Base-by-base conservation (phyloP, 257 asterid species). In the Plantago major region DNA sequence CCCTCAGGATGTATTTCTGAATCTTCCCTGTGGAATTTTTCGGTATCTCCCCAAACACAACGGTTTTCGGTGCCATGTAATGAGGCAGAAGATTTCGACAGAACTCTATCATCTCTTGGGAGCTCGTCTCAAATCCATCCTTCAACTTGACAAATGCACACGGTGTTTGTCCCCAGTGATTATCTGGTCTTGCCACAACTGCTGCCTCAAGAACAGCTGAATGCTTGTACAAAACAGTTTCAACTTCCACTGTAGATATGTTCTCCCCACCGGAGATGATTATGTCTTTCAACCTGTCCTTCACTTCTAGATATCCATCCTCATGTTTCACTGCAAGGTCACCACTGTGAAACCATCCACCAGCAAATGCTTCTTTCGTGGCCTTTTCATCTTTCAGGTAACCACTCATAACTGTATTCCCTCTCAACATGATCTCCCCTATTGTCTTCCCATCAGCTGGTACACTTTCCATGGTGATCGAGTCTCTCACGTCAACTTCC, bases 101-200 rank as follows among this genome's bases (percentile, higher is more conserved):
- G 4, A 75, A 81, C 51, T 58, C 51, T 17, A 78, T 75, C 42
- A 74, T 65, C 69, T 74, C 83, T n/a, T 55, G 28, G 42, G 69
- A 14, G 18, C 64, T 64, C 14, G 67, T 26, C 57, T 72, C 76
- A 67, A 70, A 65, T 13, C 87, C 84, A 30, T 75, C 82, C 66
- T 78, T 78, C 69, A 81, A 33, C 76, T 78, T 78, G 44, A 78
- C 84, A 57, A 81, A 81, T 7, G 84, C 84, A 28, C 84, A 78
- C 3, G 84, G 80, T 3, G 87, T 78, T 51, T 78, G 81, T 44
- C 87, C 84, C 87, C 88, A 82, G 54, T 76, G 82, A 33, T 76
- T 37, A 46, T 82, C 88, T 0, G 88, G 84, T 11, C 88, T 64
- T 2, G 68, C 88, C 5, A 82, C 88, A 3, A 82, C 88, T 4